These are phyloP conservation scores for Aspergillus persii DNA, from an alignment of 2,329 filamentous ascomycete species.

Conservation along the genomic window DNA sequence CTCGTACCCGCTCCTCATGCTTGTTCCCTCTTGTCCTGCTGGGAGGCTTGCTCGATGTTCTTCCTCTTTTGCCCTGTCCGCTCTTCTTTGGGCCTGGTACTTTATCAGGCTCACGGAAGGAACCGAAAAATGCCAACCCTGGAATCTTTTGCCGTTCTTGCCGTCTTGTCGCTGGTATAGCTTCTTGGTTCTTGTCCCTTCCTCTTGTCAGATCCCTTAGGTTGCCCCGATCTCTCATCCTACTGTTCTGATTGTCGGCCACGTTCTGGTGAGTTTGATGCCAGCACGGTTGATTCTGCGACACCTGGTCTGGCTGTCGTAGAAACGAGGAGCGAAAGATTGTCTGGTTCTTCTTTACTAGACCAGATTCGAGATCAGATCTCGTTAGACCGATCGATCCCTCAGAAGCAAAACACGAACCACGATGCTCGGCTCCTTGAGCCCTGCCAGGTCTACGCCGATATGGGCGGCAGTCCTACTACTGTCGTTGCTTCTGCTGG, in stretches of 20 bases:
- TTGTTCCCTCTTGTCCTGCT: conserved; percentile 9
- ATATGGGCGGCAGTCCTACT: conserved; percentile 20
- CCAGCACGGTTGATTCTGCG: conserved; percentile 3
- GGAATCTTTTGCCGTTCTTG: background rate
- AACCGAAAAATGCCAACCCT: background rate
- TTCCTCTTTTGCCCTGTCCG: background rate
- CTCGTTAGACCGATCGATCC: background rate
- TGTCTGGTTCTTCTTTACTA: background rate
- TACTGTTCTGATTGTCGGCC: background rate
- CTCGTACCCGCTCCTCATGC: conserved; percentile 4
- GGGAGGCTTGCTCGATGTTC: background rate
- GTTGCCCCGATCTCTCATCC: background rate
- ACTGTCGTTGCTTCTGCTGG: conserved; percentile 9
- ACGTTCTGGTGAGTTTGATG: conserved; percentile 11
- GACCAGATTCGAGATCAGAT: background rate
- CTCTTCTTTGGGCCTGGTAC: background rate
- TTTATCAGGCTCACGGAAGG: conserved; percentile 11
- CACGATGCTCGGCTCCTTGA: conserved; percentile 23
- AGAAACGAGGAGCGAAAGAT: background rate
- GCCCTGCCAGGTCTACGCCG: conserved; percentile 12
- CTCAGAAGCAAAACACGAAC: conserved; percentile 1
- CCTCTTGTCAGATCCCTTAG: background rate
- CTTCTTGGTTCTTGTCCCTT: background rate
- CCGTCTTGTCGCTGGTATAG: background rate
- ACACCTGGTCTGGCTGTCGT: conserved; percentile 1